Base-by-base conservation (phyloP, 306 rosid genomes). In the Quercus agrifolia region DNA sequence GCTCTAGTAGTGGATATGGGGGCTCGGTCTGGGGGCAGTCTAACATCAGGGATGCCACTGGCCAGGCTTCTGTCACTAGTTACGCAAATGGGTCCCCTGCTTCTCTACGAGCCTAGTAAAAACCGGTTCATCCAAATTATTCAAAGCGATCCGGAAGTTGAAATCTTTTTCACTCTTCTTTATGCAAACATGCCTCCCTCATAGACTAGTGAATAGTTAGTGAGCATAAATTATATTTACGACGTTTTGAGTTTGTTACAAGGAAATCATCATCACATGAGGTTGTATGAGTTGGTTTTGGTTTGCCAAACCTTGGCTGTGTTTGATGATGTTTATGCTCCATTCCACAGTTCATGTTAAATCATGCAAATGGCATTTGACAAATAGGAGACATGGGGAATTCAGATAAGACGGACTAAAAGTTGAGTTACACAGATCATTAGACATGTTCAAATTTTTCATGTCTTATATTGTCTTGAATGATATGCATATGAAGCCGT, bases 81-180 rank as follows among this genome's bases (percentile, higher is more conserved):
- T 69, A 91, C 98, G 0, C 91, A 85, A 62, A 85, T 83, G 88
- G 90, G 98, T 79, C 97, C 97, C 27, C 30, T 74, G 27, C 86
- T 93, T 77, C 87, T 96, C n/a, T 91, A 86, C 73, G 98, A 89
- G 67, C 94, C 93, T 35, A 80, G 85, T 81, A 91, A 83, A 82
- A 91, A 88, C 64, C 91, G 62, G 79, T 96, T 90, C 93, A 87
- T 90, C 80, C 87, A 87, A 82, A 77, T 79, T 74, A 85, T 93
- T 71, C 81, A 70, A 75, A 83, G 77, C 33, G 80, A 82, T 79
- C 92, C 88, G 66, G 97, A 96, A 83, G 93, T 93, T 71, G 97
- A 91, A 84, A 85, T 84, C 77, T 93, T 96, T 80, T 90, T 90
- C 90, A 89, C 98, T 78, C 89, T 88, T 83, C 90, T 96, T 80